Evolutionary conservation across 108 stramenopile species (phyloP), one percentile per base, ranked within the genome.

Genomic region (Seminavis robusta): DNA sequence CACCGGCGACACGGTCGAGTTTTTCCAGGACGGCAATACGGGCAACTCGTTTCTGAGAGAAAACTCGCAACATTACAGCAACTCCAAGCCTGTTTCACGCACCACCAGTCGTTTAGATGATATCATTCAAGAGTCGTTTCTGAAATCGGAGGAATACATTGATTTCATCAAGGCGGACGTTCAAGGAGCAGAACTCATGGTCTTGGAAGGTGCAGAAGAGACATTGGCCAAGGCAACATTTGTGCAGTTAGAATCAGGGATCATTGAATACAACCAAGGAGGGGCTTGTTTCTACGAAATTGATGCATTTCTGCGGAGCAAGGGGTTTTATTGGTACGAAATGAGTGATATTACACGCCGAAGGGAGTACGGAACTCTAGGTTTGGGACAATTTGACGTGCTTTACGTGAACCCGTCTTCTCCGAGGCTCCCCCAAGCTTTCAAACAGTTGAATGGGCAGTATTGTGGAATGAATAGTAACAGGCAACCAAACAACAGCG

Each of bases 91-190:
- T 38, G 54, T 59, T 17, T 6, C 10, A 21, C 54, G 37, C 46
- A 71, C 33, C 13, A 65, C 70, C 4, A 10, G 0, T n/a, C 65
- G 58, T 38, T 42, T 71, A 7, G 70, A 71, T 44, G 33, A 47
- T 31, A 30, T 65, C 37, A 26, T 71, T 6, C 20, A 48, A 21
- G 38, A 30, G 33, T 21, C 15, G 17, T 16, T 5, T 10, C 10
- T 54, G 17, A 23, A 21, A 42, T 34, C 48, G 21, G 53, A 50
- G 34, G 36, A 52, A 17, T 28, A 45, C 25, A 34, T 71, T 34
- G 70, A 65, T 19, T 60, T 65, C 28, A 24, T 71, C 48, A 71
- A 65, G 42, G 28, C 65, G 10, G 70, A 71, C 34, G 63, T 59
- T 11, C 49, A 71, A 32, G 70, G 63, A 27, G 63, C 63, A 1